Conservation (phyloP, 2,329 filamentous ascomycete genomes). For the Xylaria digitata region DNA sequence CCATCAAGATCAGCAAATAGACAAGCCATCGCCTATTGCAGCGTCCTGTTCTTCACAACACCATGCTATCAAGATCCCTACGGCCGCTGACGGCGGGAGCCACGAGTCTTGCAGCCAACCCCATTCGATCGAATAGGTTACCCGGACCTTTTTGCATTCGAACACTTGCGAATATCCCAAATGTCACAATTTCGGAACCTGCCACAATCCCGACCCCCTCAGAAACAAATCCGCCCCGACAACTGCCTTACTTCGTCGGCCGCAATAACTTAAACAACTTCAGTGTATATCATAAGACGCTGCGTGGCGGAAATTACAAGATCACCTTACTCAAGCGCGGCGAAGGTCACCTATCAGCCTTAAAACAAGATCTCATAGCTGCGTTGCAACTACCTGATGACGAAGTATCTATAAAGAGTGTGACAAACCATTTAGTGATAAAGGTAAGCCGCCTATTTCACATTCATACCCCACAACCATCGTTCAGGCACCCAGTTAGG, state of each 20-base stretch:
- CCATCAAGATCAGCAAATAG: not conserved
- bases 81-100: slow-evolving; percentile 39
- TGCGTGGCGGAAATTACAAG: slow-evolving; percentile 79
- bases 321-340: slow-evolving; percentile 82
- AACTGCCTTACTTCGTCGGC: slow-evolving; percentile 74
- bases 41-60: slow-evolving; percentile 8
- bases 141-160: slow-evolving; percentile 36
- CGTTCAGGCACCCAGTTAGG: not conserved
- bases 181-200: slow-evolving; percentile 16
- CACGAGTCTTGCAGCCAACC: slow-evolving; percentile 15
- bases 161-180: slow-evolving; percentile 37
- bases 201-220: slow-evolving; percentile 33
- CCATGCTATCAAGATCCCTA: slow-evolving; percentile 43
- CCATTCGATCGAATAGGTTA: slow-evolving; percentile 8
- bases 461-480: not conserved
- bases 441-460: slow-evolving; percentile 63
- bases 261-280: slow-evolving; percentile 78
- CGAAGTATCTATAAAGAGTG: slow-evolving; percentile 64
- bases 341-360: slow-evolving; percentile 73
- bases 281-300: slow-evolving; percentile 79
- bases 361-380: slow-evolving; percentile 72
- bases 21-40: slow-evolving; percentile 1
- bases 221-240: slow-evolving; percentile 45
- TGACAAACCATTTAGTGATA: slow-evolving; percentile 80
- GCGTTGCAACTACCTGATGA: slow-evolving; percentile 67